Conservation (phyloP, 1,284 basidiomycete species). For the Ganoderma resinaceum region DNA sequence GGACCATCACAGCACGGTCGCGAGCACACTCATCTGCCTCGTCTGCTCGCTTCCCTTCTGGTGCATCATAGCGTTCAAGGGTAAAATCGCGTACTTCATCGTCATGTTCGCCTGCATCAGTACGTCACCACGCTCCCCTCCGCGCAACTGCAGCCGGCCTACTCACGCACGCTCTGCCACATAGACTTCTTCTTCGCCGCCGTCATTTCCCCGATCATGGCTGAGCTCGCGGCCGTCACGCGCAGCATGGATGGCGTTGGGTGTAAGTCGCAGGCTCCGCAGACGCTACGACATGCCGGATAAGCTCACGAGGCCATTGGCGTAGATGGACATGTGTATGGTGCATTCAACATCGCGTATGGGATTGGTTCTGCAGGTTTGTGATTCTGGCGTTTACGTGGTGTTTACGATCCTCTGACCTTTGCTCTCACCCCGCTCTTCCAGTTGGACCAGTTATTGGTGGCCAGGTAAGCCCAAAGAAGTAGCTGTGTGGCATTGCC, state of each 20-base stretch:
- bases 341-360: conserved; percentile 73
- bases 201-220: conserved; percentile 63
- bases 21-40: conserved; percentile 58
- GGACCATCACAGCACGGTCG: conserved; percentile 70
- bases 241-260: conserved; percentile 65
- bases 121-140: conserved; percentile 41
- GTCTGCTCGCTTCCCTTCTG: conserved; percentile 72
- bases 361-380: conserved; percentile 65
- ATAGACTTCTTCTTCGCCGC: conserved; percentile 67
- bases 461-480: conserved; percentile 56
- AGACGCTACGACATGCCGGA: neutral
- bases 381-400: conserved; percentile 24
- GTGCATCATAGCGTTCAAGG: conserved; percentile 59
- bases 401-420: neutral
- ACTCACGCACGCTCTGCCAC: conserved; percentile 11
- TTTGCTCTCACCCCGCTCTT: conserved; percentile 8
- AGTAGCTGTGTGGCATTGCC: neutral
- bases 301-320: conserved; percentile 14
- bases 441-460: conserved; percentile 73
- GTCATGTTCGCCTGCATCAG: conserved; percentile 63
- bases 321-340: conserved; percentile 69
- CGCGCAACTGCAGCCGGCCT: neutral
- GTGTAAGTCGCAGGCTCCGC: conserved; percentile 51
- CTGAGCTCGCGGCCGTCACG: conserved; percentile 69
- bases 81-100: conserved; percentile 66